Conservation (phyloP, 225 moss, liverwort and hornwort genomes). For the Marchantia paleacea region DNA sequence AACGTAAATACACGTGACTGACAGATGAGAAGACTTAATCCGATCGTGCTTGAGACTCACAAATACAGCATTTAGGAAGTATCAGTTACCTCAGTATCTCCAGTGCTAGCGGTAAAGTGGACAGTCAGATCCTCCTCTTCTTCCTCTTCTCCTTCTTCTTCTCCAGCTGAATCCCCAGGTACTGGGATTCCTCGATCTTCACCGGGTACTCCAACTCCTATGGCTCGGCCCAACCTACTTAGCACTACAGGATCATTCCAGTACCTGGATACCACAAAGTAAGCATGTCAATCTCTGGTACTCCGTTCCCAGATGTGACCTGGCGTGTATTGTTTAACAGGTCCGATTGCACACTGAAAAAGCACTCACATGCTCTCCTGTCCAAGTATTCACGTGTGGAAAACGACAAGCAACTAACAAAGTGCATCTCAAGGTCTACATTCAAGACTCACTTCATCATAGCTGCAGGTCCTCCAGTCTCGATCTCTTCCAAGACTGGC, state of each 20-base stretch:
- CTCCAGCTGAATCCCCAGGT: slow-evolving; percentile 56
- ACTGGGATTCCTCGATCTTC: slow-evolving; percentile 46
- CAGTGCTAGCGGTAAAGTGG: slow-evolving; percentile 91
- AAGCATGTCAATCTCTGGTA: too few relatives aligned
- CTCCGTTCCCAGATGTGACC: too few relatives aligned
- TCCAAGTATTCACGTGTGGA: too few relatives aligned
- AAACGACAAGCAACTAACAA: too few relatives aligned
- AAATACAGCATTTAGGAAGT: not conserved
- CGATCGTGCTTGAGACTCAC: too few relatives aligned
- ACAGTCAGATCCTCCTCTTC: slow-evolving; percentile 90
- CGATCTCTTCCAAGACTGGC: slow-evolving; percentile 95
- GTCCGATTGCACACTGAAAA: too few relatives aligned
- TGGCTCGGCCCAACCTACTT: slow-evolving; percentile 92
- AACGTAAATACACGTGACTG: too few relatives aligned
- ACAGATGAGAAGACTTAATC: too few relatives aligned
- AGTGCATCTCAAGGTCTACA: too few relatives aligned
- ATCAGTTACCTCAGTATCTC: slow-evolving; percentile 69
- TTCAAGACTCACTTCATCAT: slow-evolving; percentile 87
- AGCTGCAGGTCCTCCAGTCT: slow-evolving; percentile 89
- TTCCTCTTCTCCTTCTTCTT: slow-evolving; percentile 80
- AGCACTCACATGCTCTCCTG: too few relatives aligned
- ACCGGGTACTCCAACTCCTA: slow-evolving; percentile 91
- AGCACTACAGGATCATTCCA: slow-evolving; percentile 94
- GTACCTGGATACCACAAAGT: slow-evolving; percentile 46
- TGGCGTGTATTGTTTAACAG: too few relatives aligned